Conservation (phyloP, 2,329 filamentous ascomycete species). For the Xylariaceae sp. region DNA sequence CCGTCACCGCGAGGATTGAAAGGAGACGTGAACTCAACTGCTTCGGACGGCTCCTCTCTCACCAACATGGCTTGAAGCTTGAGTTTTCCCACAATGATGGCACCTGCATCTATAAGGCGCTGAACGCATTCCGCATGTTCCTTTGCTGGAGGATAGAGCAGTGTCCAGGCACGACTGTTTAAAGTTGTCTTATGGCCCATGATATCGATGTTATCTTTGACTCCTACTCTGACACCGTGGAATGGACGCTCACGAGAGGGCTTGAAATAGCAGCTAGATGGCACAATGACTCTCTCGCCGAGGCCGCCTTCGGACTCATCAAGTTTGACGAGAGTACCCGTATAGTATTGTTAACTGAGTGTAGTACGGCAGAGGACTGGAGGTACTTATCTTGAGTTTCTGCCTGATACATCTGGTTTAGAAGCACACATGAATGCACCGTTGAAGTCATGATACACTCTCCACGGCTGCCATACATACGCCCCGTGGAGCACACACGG, state of each 20-base stretch:
- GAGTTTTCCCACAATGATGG: constrained; percentile 13
- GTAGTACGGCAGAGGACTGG: too few species aligned
- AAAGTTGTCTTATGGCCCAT: constrained; percentile 13
- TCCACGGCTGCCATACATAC: too few species aligned
- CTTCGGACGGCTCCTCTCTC: constrained; percentile 14
- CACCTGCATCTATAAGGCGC: constrained; percentile 9
- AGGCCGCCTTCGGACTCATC: too few species aligned
- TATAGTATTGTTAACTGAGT: too few species aligned
- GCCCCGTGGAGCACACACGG: too few species aligned
- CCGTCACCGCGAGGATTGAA: constrained; percentile 17
- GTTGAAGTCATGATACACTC: too few species aligned
- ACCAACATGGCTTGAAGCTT: constrained; percentile 15
- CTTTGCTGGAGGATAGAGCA: constrained; percentile 3
- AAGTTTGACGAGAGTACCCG: too few species aligned
- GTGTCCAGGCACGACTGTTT: constrained; percentile 11
- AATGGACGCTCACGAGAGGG: background rate
- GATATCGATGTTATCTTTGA: constrained; percentile 18
- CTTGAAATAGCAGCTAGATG: too few species aligned
- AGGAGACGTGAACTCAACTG: constrained; percentile 12
- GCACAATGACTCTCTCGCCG: too few species aligned
- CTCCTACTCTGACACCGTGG: constrained; percentile 5
- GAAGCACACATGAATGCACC: too few species aligned
- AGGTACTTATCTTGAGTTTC: too few species aligned
- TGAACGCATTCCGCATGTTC: constrained; percentile 5
- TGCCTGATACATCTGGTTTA: too few species aligned